Evolutionary conservation across 148 eudicot species (phyloP).

Genomic region (Beta vulgaris): DNA sequence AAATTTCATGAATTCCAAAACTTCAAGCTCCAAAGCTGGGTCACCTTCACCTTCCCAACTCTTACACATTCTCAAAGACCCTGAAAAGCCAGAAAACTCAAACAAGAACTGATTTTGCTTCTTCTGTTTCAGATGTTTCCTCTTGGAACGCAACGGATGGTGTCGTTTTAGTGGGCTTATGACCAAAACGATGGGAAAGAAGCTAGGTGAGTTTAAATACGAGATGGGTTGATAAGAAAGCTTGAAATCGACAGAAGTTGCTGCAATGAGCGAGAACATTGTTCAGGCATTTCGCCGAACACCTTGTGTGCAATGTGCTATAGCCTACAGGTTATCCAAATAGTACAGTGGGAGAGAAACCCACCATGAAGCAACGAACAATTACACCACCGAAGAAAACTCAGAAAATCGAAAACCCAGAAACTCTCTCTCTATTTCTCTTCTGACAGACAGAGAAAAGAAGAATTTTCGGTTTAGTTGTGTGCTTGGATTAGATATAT

Average conservation of each 20-base stretch:
- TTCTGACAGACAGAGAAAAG: no score
- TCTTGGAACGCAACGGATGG: conserved; percentile 7
- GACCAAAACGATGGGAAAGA: conserved; percentile 22
- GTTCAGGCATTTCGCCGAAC: conserved; percentile 89
- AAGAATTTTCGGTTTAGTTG: no score
- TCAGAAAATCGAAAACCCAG: conserved; percentile 10
- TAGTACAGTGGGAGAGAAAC: conserved; percentile 8
- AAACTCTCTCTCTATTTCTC: no score
- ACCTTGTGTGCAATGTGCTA: conserved; percentile 22
- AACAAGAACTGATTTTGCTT: conserved; percentile 23
- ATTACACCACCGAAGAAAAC: conserved; percentile 9
- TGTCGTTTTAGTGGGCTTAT: conserved; percentile 21
- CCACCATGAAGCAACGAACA: conserved; percentile 34
- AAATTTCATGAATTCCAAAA: conserved; percentile 67
- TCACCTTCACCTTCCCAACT: conserved; percentile 48
- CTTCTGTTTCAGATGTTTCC: conserved; percentile 16
- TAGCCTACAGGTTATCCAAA: neutral
- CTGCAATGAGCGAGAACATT: conserved; percentile 50
- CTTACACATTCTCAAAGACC: conserved; percentile 36
- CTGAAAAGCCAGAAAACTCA: conserved; percentile 33
- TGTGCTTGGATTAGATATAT: no score
- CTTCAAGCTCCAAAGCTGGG: conserved; percentile 53
- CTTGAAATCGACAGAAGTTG: conserved; percentile 19
- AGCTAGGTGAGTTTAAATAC: conserved; percentile 30
- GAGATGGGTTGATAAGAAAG: conserved; percentile 23